phyloP scores from a whole-genome alignment of 1,284 basidiomycete genomes.

The Xerocomus amazonicus region DNA sequence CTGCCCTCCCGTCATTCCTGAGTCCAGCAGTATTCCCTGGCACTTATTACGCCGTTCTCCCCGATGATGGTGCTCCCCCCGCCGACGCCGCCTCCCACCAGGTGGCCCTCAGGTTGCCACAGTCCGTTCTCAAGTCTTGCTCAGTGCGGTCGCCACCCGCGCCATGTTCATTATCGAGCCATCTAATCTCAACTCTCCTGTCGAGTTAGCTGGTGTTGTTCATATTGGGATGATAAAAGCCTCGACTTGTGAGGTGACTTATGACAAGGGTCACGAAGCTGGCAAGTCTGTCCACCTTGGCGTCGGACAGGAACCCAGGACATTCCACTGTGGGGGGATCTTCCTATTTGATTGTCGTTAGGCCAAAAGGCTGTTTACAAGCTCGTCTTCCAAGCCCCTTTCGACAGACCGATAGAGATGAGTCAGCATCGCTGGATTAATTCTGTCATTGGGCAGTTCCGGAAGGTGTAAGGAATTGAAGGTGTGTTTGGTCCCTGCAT shows the following conservation, averaged over 20 bases:
- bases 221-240: slow-evolving; percentile 56
- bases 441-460: slow-evolving; percentile 1
- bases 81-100: neutral
- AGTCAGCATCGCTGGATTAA: slow-evolving; percentile 6
- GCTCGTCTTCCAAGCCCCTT: slow-evolving; percentile 1
- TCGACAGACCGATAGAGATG: neutral
- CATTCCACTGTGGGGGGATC: slow-evolving; percentile 53
- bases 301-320: slow-evolving; percentile 43
- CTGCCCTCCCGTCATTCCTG: slow-evolving; percentile 54
- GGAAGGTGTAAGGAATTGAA: neutral
- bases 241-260: slow-evolving; percentile 39
- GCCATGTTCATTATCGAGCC: slow-evolving; percentile 50
- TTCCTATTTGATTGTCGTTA: slow-evolving; percentile 38
- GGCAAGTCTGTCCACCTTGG: neutral
- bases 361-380: slow-evolving; percentile 8
- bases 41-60: slow-evolving; percentile 40
- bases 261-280: neutral
- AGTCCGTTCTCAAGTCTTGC: slow-evolving; percentile 35
- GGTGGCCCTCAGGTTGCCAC: slow-evolving; percentile 32
- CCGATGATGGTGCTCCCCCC: slow-evolving; percentile 1
- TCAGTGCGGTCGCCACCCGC: slow-evolving; percentile 37
- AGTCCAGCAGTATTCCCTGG: too few species aligned
- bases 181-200: slow-evolving; percentile 24
- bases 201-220: slow-evolving; percentile 43
- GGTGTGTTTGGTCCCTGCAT: too few species aligned